Conservation (phyloP, 1,284 basidiomycete species). For the Fomitopsis palustris region DNA sequence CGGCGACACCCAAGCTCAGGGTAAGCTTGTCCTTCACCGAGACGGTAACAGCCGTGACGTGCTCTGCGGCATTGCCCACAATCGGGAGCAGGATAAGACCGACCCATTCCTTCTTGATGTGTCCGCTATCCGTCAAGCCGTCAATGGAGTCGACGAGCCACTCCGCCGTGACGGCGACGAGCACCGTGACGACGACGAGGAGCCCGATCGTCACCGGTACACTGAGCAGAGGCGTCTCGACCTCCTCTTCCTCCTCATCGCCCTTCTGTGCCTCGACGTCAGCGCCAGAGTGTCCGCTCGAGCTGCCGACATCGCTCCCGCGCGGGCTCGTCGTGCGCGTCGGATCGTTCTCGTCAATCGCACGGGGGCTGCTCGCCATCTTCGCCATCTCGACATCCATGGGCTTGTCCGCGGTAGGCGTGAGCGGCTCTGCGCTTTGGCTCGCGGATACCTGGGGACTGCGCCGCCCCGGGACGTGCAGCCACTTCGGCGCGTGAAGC, state of each 20-base stretch:
- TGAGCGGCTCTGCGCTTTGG: conserved; percentile 5
- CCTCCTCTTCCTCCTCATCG: conserved; percentile 37
- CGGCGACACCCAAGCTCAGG: conserved; percentile 76
- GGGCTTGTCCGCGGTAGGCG: neutral
- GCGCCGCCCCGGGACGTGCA: conserved; percentile 1
- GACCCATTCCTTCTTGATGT: conserved; percentile 74
- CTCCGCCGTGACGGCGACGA: conserved; percentile 83
- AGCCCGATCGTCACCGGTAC: conserved; percentile 49
- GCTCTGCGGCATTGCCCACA: conserved; percentile 86
- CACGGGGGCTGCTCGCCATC: neutral
- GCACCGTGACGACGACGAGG: conserved; percentile 57
- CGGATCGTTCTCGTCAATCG: neutral
- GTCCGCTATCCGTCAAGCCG: conserved; percentile 47
- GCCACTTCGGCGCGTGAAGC: neutral
- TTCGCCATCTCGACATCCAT: conserved; percentile 3
- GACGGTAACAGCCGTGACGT: conserved; percentile 85
- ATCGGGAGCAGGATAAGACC: conserved; percentile 87
- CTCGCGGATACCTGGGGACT: neutral
- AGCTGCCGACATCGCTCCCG: neutral
- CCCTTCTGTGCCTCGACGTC: conserved; percentile 11
- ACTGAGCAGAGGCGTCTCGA: conserved; percentile 54
- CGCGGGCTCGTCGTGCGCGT: neutral
- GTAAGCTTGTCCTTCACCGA: conserved; percentile 81
- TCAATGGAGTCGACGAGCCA: conserved; percentile 81
- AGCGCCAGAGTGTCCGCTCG: neutral